These are phyloP conservation scores for Nakaseomyces kungkrabaensis DNA, from an alignment of 1,139 yeast species.

Conservation along the genomic window DNA sequence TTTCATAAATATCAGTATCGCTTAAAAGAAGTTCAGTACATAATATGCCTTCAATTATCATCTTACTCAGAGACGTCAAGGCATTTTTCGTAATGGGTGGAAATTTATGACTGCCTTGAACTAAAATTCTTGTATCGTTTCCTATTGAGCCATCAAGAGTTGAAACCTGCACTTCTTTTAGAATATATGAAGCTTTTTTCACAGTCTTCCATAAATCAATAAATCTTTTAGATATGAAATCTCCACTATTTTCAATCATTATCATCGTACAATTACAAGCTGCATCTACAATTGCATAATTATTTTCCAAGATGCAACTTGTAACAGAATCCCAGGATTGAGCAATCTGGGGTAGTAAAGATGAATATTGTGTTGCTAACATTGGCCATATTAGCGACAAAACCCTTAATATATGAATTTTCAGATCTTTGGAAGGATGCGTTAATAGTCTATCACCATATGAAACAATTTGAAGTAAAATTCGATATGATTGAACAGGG, in stretches of 20 bases:
- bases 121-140: not conserved
- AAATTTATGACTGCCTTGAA: constrained; percentile 5
- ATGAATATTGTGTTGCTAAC: constrained; percentile 49
- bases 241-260: constrained; percentile 37
- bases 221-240: constrained; percentile 43
- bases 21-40: constrained; percentile 16
- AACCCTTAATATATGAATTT: constrained; percentile 46
- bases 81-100: constrained; percentile 20
- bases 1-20: constrained; percentile 16
- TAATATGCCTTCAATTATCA: constrained; percentile 20
- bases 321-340: constrained; percentile 56
- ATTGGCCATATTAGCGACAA: constrained; percentile 46
- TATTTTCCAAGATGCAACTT: constrained; percentile 33
- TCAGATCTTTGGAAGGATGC: constrained; percentile 52
- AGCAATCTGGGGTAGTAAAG: constrained; percentile 59
- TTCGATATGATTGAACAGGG: constrained; percentile 46
- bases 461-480: constrained; percentile 50
- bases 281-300: constrained; percentile 31
- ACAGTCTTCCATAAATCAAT: constrained; percentile 35
- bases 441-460: constrained; percentile 66
- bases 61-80: constrained; percentile 13
- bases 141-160: constrained; percentile 1
- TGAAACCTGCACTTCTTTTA: constrained; percentile 9
- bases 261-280: constrained; percentile 32
- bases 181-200: constrained; percentile 17